Evolutionary conservation across 2,329 filamentous ascomycete species (phyloP).

Genomic region (Sporothrix curviconia): DNA sequence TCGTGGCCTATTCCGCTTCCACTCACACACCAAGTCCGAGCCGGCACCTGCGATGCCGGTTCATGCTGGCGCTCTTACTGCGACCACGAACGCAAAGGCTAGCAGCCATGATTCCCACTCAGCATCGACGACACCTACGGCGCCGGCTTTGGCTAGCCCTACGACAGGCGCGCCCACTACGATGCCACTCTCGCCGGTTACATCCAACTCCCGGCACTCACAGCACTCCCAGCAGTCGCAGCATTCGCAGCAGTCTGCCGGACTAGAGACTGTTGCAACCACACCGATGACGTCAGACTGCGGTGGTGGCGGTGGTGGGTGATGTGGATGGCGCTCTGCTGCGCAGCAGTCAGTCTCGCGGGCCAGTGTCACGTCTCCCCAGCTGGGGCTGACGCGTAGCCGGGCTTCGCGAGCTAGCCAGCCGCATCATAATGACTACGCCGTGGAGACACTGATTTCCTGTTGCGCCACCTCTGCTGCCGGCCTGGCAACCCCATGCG

Average conservation of each 20-base stretch:
- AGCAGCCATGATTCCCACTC: constrained; percentile 4
- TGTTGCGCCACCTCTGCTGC: constrained; percentile 65
- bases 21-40: constrained; percentile 27
- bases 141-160: neutral
- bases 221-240: constrained; percentile 21
- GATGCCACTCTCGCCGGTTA: constrained; percentile 22
- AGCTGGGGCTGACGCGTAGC: neutral
- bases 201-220: constrained; percentile 23
- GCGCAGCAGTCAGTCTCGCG: constrained; percentile 19
- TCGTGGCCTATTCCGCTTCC: constrained; percentile 44
- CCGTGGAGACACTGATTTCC: constrained; percentile 62
- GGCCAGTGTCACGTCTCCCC: neutral
- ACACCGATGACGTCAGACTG: constrained; percentile 39
- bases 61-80: neutral
- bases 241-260: constrained; percentile 14
- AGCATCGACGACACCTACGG: neutral
- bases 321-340: neutral
- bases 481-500: constrained; percentile 69
- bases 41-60: neutral
- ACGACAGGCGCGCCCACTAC: neutral
- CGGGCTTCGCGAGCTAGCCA: constrained; percentile 1
- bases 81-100: neutral
- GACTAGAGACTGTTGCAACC: constrained; percentile 29
- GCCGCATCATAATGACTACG: constrained; percentile 30
- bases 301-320: constrained; percentile 10